Conservation (phyloP, 805 yeast genomes). For the Nakazawaea pomicola region DNA sequence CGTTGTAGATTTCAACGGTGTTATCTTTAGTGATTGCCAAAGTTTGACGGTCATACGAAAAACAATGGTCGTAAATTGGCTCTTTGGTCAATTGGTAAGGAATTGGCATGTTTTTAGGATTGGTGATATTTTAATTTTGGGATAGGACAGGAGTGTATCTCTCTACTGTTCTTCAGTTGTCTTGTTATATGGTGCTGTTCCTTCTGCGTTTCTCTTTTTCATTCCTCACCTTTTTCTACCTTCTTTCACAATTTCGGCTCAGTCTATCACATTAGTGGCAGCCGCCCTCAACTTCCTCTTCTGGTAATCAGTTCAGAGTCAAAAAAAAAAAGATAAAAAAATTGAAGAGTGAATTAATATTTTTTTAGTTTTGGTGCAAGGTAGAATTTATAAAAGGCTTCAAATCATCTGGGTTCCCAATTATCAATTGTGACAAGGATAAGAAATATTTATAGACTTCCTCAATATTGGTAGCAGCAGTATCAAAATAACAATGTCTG, state of each 20-base stretch:
- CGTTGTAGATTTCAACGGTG: conserved; percentile 67
- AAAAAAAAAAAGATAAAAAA: too few relatives aligned
- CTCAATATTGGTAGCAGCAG: too few relatives aligned
- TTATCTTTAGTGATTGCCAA: conserved; percentile 83
- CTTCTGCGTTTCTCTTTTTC: conserved; percentile 1
- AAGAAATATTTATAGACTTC: too few relatives aligned
- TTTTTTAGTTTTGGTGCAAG: too few relatives aligned
- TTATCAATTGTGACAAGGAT: too few relatives aligned
- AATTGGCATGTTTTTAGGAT: conserved; percentile 32
- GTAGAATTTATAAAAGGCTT: too few relatives aligned
- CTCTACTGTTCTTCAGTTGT: conserved; percentile 26
- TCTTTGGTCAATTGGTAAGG: conserved; percentile 67
- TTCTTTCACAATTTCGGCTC: too few relatives aligned
- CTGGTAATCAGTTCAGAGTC: too few relatives aligned
- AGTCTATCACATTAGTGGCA: too few relatives aligned
- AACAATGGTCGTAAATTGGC: conserved; percentile 90
- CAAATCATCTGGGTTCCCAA: too few relatives aligned
- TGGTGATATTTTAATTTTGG: neutral
- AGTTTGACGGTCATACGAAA: conserved; percentile 55
- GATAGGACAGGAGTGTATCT: conserved; percentile 28
- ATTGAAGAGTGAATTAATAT: too few relatives aligned
- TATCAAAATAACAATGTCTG: conserved; percentile 30
- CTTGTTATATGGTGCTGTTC: conserved; percentile 8
- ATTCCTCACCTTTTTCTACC: neutral
- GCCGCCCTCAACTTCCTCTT: too few relatives aligned